These are phyloP conservation scores for Coleophoma cylindrospora DNA, from an alignment of 2,329 filamentous ascomycete species.

Conservation along the genomic window DNA sequence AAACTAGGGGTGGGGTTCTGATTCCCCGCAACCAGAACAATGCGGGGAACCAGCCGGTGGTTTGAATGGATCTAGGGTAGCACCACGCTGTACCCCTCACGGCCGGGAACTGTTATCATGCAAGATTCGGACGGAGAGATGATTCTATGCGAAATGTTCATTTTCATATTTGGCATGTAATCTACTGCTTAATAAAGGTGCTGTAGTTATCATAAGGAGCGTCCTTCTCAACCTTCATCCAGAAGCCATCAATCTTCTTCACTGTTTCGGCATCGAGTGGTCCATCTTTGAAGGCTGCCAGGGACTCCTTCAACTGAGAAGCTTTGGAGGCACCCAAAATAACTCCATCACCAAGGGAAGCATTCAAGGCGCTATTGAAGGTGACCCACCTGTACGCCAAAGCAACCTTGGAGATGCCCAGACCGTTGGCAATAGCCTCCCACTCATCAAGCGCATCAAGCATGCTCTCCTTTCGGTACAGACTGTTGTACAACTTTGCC, in stretches of 20 bases:
- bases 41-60: too few relatives aligned
- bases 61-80: too few relatives aligned
- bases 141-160: too few relatives aligned
- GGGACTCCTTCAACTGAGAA: slow-evolving; percentile 11
- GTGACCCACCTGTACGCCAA: slow-evolving; percentile 29
- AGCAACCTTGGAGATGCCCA: slow-evolving; percentile 22
- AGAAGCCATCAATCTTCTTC: slow-evolving; percentile 7
- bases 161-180: too few relatives aligned
- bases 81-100: too few relatives aligned
- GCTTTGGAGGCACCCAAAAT: slow-evolving; percentile 15
- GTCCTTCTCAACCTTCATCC: slow-evolving; percentile 12
- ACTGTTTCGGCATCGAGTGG: slow-evolving; percentile 8
- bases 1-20: too few relatives aligned
- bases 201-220: slow-evolving; percentile 8
- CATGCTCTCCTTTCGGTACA: slow-evolving; percentile 12
- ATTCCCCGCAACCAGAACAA: too few relatives aligned
- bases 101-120: too few relatives aligned
- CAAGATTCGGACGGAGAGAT: too few relatives aligned
- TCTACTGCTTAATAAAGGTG: neutral
- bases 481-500: slow-evolving; percentile 15
- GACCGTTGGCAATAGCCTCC: slow-evolving; percentile 17
- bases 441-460: slow-evolving; percentile 20
- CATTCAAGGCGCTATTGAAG: slow-evolving; percentile 20
- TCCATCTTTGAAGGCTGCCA: slow-evolving; percentile 6
- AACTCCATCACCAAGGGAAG: slow-evolving; percentile 20